A percentile compares a stretch with the other conserved stretches of the same genome.
Conservation (phyloP, 768 basidiomycete genomes). For the Pilatotrama ljubarskyi region DNA sequence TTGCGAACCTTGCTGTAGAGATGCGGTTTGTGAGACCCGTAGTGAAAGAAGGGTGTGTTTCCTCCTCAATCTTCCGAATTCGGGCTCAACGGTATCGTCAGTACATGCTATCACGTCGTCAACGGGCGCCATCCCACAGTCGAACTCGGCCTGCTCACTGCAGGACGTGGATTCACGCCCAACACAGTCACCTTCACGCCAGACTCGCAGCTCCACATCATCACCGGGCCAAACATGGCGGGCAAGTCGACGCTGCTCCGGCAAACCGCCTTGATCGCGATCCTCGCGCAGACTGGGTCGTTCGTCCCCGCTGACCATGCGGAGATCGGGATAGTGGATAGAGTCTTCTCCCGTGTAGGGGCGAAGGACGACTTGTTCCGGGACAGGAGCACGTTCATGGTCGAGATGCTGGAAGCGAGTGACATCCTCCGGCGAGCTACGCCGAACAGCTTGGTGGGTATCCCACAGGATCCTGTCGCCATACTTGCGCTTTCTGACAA, state of each 20-base stretch:
- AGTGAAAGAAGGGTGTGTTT: conserved; percentile 66
- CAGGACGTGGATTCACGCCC: conserved; percentile 79
- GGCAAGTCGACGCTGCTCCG: conserved; percentile 93
- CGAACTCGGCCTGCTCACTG: conserved; percentile 76
- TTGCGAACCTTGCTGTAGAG: conserved; percentile 78
- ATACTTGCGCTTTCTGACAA: too few relatives aligned
- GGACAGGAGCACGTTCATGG: conserved; percentile 96
- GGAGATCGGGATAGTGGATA: conserved; percentile 82
- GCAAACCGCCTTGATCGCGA: conserved; percentile 85
- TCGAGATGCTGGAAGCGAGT: conserved; percentile 95
- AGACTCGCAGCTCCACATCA: conserved; percentile 68
- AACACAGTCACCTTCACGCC: conserved; percentile 72
- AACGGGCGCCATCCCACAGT: conserved; percentile 93
- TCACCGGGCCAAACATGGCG: conserved; percentile 96
- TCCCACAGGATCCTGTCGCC: too few relatives aligned
- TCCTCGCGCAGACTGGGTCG: conserved; percentile 90
- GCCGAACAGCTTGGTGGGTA: conserved; percentile 73
- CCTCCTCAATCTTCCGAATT: background rate
- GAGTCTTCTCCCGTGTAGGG: conserved; percentile 90
- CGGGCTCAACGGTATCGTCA: conserved; percentile 24
- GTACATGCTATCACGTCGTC: conserved; percentile 60
- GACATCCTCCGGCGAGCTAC: conserved; percentile 88
- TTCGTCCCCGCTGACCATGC: conserved; percentile 91
- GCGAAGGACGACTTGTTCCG: conserved; percentile 94
- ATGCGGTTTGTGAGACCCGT: conserved; percentile 73